These are phyloP conservation scores for Pythium biforme DNA, from an alignment of 352 stramenopile species.

Conservation along the genomic window DNA sequence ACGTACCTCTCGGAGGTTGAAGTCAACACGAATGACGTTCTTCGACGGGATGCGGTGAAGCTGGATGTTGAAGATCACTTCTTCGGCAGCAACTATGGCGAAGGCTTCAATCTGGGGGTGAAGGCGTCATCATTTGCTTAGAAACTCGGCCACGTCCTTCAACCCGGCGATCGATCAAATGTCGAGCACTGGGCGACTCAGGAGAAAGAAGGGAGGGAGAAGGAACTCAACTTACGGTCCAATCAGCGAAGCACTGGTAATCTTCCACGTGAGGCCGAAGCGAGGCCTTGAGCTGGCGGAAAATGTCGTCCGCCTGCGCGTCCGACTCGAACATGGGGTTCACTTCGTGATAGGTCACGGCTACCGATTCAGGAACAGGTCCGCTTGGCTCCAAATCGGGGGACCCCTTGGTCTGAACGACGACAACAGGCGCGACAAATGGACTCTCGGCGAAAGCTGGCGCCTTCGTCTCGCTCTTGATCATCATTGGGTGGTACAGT, in stretches of 20 bases:
- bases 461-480: conserved; percentile 27
- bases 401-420: conserved; percentile 28
- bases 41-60: conserved; percentile 50
- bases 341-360: conserved; percentile 54
- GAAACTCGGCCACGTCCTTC: conserved; percentile 21
- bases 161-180: conserved; percentile 8
- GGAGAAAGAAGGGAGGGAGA: neutral
- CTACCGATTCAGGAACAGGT: conserved; percentile 49
- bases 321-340: conserved; percentile 78
- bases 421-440: conserved; percentile 1
- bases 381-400: conserved; percentile 39
- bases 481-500: conserved; percentile 26
- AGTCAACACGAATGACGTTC: conserved; percentile 60
- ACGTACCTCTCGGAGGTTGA: conserved; percentile 60
- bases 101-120: conserved; percentile 57
- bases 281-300: conserved; percentile 46
- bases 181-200: neutral
- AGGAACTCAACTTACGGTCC: conserved; percentile 48
- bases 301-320: conserved; percentile 43
- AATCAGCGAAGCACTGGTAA: conserved; percentile 47
- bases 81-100: conserved; percentile 61
- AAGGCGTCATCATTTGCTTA: conserved; percentile 27
- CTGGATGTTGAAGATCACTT: conserved; percentile 64
- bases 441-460: conserved; percentile 16
- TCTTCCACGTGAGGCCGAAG: conserved; percentile 49